These are phyloP conservation scores for Rickenella mellea DNA, from an alignment of 768 basidiomycete species.

Conservation along the genomic window DNA sequence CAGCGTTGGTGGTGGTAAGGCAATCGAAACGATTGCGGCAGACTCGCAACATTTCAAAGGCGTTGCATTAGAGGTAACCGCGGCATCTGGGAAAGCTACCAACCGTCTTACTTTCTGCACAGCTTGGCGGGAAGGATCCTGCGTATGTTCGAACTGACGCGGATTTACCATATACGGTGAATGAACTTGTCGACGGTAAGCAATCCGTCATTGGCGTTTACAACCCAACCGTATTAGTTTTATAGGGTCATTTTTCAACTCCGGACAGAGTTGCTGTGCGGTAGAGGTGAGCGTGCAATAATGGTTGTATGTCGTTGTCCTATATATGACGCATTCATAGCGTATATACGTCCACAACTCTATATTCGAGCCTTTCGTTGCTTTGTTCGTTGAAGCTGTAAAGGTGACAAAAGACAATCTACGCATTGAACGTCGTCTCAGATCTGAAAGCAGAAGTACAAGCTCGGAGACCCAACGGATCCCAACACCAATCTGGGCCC, in stretches of 20 bases:
- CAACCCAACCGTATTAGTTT: too few species aligned
- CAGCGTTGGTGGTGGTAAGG: conserved; percentile 65
- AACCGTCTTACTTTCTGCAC: conserved; percentile 5
- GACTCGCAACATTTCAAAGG: conserved; percentile 70
- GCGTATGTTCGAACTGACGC: conserved; percentile 90
- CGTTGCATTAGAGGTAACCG: conserved; percentile 68
- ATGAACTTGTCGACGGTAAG: conserved; percentile 85
- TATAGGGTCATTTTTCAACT: conserved; percentile 88
- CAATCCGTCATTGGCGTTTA: conserved; percentile 3
- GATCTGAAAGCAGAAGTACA: conserved; percentile 46
- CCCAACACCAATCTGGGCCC: conserved; percentile 79
- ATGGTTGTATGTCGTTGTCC: background rate
- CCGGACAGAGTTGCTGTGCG: conserved; percentile 94
- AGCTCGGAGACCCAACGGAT: conserved; percentile 77
- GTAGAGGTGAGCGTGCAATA: conserved; percentile 52
- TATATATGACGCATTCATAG: conserved; percentile 23
- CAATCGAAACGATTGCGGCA: conserved; percentile 64
- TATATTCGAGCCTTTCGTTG: conserved; percentile 72
- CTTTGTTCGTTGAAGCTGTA: conserved; percentile 59
- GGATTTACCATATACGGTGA: conserved; percentile 71
- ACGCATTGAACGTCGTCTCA: background rate
- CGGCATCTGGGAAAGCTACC: background rate
- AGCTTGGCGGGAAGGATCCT: conserved; percentile 97
- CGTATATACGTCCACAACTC: conserved; percentile 90
- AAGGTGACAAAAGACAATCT: conserved; percentile 37